A percentile compares a stretch with the other conserved stretches of the same genome.
phyloP scores from a whole-genome alignment of 2,329 filamentous ascomycete species.

The Lasiodiplodia sp. region DNA sequence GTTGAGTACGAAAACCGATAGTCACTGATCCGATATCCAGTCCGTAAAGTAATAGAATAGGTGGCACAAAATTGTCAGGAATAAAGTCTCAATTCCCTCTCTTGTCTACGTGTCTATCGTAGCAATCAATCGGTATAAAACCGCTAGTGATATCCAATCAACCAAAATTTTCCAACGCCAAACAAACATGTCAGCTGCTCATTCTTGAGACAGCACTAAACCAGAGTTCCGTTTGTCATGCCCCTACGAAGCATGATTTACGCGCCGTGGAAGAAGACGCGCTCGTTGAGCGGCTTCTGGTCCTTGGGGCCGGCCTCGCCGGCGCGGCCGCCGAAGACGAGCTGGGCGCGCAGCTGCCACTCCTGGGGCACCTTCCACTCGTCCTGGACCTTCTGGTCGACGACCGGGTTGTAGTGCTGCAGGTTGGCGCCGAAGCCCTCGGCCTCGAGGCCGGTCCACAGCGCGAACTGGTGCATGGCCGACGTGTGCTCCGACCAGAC shows the following conservation, averaged over 20 bases:
- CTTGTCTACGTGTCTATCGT: not conserved
- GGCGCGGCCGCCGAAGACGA: constrained; percentile 78
- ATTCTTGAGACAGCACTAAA: not conserved
- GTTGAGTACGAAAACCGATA: too few relatives aligned
- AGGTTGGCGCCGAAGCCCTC: constrained; percentile 88
- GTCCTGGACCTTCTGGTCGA: constrained; percentile 73
- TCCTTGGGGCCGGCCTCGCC: constrained; percentile 68
- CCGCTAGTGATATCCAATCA: not conserved
- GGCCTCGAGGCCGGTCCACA: constrained; percentile 83
- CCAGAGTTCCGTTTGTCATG: not conserved
- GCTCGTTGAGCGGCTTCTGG: constrained; percentile 69
- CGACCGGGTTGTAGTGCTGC: constrained; percentile 91
- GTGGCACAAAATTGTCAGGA: too few relatives aligned
- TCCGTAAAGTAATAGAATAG: too few relatives aligned
- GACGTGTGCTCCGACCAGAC: constrained; percentile 77
- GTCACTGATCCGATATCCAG: too few relatives aligned
- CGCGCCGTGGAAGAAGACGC: constrained; percentile 56
- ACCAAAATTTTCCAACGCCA: not conserved
- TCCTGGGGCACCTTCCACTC: constrained; percentile 73
- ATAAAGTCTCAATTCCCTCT: too few relatives aligned
- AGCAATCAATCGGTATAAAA: not conserved
- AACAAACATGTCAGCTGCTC: not conserved
- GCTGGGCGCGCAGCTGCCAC: constrained; percentile 82
- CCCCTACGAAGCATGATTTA: not conserved
- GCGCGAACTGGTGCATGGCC: constrained; percentile 81